Conservation (phyloP, 1,284 basidiomycete genomes). For the Sanguinoderma infundibulare region DNA sequence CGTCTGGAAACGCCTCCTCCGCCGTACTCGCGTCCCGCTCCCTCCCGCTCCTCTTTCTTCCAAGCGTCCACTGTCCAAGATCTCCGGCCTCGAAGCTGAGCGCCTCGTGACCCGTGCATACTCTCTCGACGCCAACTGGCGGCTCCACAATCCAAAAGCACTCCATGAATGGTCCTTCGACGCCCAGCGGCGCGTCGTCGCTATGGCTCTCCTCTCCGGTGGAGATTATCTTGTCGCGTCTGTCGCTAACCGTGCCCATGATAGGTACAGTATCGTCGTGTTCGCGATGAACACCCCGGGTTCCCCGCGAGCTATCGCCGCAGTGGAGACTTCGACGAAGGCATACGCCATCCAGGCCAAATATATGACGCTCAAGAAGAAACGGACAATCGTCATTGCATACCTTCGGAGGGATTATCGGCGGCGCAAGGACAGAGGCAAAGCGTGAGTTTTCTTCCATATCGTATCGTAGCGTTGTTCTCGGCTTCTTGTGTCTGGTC, state of each 20-base stretch:
- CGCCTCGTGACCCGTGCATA: conserved; percentile 63
- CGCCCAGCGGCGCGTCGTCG: conserved; percentile 52
- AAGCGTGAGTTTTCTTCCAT: conserved; percentile 32
- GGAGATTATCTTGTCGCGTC: conserved; percentile 72
- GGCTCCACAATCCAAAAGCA: conserved; percentile 5
- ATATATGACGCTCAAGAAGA: conserved; percentile 55
- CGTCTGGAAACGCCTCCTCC: conserved; percentile 71
- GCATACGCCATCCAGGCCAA: conserved; percentile 66
- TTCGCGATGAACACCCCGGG: conserved; percentile 61
- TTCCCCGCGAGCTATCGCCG: conserved; percentile 52
- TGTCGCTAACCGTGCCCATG: conserved; percentile 47
- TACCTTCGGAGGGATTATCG: conserved; percentile 47
- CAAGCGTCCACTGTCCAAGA: conserved; percentile 44
- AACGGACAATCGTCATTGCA: conserved; percentile 61
- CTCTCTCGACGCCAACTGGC: conserved; percentile 52
- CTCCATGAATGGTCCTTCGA: conserved; percentile 40
- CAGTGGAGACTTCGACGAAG: conserved; percentile 52
- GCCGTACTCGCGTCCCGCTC: conserved; percentile 54
- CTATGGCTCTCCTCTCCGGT: conserved; percentile 68
- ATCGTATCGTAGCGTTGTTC: not conserved
- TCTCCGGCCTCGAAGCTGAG: conserved; percentile 64
- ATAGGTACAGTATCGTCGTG: conserved; percentile 54
- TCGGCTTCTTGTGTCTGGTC: too few relatives aligned
- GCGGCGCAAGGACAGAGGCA: conserved; percentile 9
- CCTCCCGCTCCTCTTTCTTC: conserved; percentile 66